A percentile compares a stretch with the other conserved stretches of the same genome.
These are phyloP conservation scores for Candida orba DNA, from an alignment of 805 yeast genomes.

Conservation along the genomic window DNA sequence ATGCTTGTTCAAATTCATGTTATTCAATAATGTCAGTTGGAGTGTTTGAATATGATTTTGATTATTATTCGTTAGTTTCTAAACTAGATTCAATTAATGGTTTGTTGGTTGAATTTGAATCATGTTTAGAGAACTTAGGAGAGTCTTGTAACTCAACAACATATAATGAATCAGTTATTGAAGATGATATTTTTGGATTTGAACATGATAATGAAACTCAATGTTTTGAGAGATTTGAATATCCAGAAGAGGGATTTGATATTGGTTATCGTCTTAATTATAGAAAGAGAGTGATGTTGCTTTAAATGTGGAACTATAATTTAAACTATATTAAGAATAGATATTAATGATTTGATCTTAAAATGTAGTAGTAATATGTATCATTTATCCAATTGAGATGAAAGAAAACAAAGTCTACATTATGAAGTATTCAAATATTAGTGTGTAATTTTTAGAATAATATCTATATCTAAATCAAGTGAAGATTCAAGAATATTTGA, in stretches of 20 bases:
- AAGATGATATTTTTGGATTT: slow-evolving; percentile 5
- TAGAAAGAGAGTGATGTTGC: background rate
- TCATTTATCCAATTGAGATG: too few relatives aligned
- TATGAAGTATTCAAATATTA: too few relatives aligned
- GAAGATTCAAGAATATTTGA: too few relatives aligned
- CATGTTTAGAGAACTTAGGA: background rate
- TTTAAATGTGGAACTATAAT: background rate
- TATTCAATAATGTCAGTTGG: too few relatives aligned
- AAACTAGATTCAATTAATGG: slow-evolving; percentile 1
- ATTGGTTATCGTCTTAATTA: slow-evolving; percentile 3
- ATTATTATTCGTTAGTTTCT: slow-evolving; percentile 2
- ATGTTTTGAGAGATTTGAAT: background rate
- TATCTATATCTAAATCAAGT: too few relatives aligned
- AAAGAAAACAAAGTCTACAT: too few relatives aligned
- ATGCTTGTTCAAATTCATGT: too few relatives aligned
- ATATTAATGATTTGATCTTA: too few relatives aligned
- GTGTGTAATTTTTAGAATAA: too few relatives aligned
- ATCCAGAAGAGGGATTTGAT: background rate
- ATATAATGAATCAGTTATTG: background rate
- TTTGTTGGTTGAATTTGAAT: background rate
- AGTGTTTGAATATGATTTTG: slow-evolving; percentile 2
- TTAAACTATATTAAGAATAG: background rate
- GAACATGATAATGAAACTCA: background rate
- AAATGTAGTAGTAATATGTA: too few relatives aligned
- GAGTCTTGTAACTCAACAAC: too few relatives aligned